phyloP scores from a whole-genome alignment of 2,329 filamentous ascomycete genomes.

The Cercospora berteroae region DNA sequence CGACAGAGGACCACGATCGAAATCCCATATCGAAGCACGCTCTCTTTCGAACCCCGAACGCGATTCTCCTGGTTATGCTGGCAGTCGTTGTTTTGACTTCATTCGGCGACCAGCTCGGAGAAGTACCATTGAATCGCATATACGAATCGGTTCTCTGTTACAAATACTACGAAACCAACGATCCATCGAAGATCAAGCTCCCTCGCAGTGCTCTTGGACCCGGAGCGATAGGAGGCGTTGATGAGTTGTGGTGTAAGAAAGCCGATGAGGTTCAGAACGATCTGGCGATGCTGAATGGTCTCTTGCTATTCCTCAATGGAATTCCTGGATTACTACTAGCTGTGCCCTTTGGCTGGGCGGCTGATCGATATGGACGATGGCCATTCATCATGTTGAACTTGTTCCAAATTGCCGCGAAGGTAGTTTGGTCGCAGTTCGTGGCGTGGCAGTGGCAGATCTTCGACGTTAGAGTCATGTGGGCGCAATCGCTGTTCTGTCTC shows the following conservation, averaged over 20 bases:
- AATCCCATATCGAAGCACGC: background rate
- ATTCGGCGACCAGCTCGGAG: slow-evolving; percentile 41
- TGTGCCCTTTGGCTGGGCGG: slow-evolving; percentile 38
- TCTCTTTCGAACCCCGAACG: background rate
- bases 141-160: slow-evolving; percentile 57
- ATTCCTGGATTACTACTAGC: slow-evolving; percentile 42
- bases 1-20: background rate
- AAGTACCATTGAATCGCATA: slow-evolving; percentile 50
- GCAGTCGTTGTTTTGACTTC: slow-evolving; percentile 47
- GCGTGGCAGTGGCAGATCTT: slow-evolving; percentile 39
- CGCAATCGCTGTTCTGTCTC: slow-evolving; percentile 33
- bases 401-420: slow-evolving; percentile 27
- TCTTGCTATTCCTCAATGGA: slow-evolving; percentile 47
- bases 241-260: slow-evolving; percentile 51
- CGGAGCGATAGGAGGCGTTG: slow-evolving; percentile 35
- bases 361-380: slow-evolving; percentile 39
- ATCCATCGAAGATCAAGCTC: slow-evolving; percentile 33
- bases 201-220: slow-evolving; percentile 31
- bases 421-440: slow-evolving; percentile 35
- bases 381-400: slow-evolving; percentile 34
- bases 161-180: slow-evolving; percentile 46
- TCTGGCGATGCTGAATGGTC: slow-evolving; percentile 54
- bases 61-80: slow-evolving; percentile 24
- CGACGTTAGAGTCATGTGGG: slow-evolving; percentile 36
- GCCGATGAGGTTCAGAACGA: slow-evolving; percentile 50